Base-by-base conservation (phyloP, 768 basidiomycete species). In the Nidularia sp. region DNA sequence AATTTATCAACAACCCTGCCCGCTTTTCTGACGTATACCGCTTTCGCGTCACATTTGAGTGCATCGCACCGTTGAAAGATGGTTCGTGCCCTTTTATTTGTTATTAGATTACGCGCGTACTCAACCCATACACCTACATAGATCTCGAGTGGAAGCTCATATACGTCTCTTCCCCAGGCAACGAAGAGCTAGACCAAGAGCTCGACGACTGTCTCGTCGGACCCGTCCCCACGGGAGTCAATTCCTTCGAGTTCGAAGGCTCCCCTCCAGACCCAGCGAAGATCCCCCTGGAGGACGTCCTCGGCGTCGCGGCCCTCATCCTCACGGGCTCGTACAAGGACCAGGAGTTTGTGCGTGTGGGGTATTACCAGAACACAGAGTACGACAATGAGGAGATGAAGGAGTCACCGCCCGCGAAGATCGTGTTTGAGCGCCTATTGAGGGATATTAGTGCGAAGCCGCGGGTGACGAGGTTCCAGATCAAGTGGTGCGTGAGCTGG, bases 281-380 rank as follows among this genome's bases (percentile, higher is more conserved):
- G 60, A 94, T 98, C 58, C 95, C 94, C 2, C 62, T 81, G 33
- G 86, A 91, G 55, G 96, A 98, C 63, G 91, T 96, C 33, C 79
- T 99, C 9, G 97, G 97, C 45, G 95, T 99, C 13, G 92, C 96
- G 2, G 97, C 96, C 5, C 86, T 98, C 64, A 98, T 99, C 61
- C 81, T 99, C 48, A 98, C 95, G 0, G 97, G 93, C 5, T 91
- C 90, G 8, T 99, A 98, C 70, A 84, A 86, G 36, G 96, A 98
- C 48, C 95, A 97, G 62, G 97, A 98, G 67, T 99, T 99, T 63
- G 96, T 99, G n/a, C 85, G 96, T 45, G 95, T 99, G 29, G 97
- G 97, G 5, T 98, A 99, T 67, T 99, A 99, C 68, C 97, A 98
- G 70, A 95, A 98, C 64, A 98, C 95, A 25, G 96, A 98, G 68